phyloP scores from a whole-genome alignment of 495 filamentous ascomycete genomes.

The Neurospora sp. region DNA sequence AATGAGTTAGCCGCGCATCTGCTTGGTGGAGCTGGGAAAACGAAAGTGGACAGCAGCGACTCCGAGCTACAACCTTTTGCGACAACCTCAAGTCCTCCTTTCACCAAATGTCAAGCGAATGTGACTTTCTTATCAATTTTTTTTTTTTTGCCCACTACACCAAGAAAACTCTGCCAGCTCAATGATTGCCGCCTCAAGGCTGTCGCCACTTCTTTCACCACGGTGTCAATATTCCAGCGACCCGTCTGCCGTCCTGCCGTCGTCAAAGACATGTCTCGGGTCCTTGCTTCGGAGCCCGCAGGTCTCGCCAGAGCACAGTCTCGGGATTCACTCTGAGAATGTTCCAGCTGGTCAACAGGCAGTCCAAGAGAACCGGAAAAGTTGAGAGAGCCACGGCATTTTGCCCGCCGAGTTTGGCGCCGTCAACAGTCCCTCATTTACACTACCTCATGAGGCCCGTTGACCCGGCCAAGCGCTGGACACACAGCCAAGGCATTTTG shows the following conservation, averaged over 20 bases:
- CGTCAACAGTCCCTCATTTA: neutral
- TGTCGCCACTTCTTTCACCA: neutral
- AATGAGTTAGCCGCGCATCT: conserved; percentile 22
- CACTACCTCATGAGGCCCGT: neutral
- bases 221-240: neutral
- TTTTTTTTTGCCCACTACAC: neutral
- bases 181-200: neutral
- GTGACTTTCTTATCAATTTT: too few species aligned
- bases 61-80: neutral
- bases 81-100: neutral
- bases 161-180: neutral
- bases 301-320: neutral
- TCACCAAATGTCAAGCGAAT: neutral
- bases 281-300: neutral
- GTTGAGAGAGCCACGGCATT: neutral
- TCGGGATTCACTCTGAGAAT: neutral
- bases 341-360: neutral
- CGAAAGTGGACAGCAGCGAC: neutral
- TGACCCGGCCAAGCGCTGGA: neutral
- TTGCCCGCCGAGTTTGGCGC: neutral
- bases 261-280: neutral
- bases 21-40: neutral
- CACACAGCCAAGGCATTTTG: neutral
- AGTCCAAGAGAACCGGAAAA: neutral
- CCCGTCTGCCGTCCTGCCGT: neutral